Evolutionary conservation across 1,284 basidiomycete genomes (phyloP).

Genomic region (Leccinum subfulvum): DNA sequence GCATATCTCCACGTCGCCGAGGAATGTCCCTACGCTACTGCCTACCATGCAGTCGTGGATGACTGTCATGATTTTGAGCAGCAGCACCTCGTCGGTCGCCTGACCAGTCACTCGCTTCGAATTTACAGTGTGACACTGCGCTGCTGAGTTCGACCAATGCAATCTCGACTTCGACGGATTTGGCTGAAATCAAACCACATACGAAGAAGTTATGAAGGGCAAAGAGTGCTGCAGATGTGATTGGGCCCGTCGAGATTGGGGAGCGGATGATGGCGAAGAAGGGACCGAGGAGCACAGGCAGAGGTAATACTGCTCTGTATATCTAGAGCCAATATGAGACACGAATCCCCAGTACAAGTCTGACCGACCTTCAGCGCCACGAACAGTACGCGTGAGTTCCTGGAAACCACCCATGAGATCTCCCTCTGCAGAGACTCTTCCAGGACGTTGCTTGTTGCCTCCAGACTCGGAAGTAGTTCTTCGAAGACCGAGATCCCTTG

Average conservation of each 20-base stretch:
- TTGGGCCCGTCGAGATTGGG: constrained; percentile 89
- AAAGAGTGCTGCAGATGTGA: constrained; percentile 86
- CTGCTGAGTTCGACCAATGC: constrained; percentile 85
- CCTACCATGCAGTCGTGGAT: constrained; percentile 84
- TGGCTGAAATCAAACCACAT: constrained; percentile 68
- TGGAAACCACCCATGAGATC: constrained; percentile 91
- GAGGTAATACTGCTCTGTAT: constrained; percentile 46
- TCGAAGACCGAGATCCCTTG: constrained; percentile 71
- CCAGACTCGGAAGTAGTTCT: constrained; percentile 45
- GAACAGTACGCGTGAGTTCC: constrained; percentile 76
- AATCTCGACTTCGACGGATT: constrained; percentile 51
- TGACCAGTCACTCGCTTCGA: constrained; percentile 94
- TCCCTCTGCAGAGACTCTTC: constrained; percentile 58
- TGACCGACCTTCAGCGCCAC: constrained; percentile 71
- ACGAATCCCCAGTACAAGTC: constrained; percentile 6
- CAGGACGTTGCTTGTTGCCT: constrained; percentile 38
- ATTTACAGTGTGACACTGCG: constrained; percentile 94
- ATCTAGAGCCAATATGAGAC: constrained; percentile 44
- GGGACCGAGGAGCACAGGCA: constrained; percentile 69
- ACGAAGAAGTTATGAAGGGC: constrained; percentile 87
- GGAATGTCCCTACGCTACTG: constrained; percentile 53
- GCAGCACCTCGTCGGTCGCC: constrained; percentile 87
- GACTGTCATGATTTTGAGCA: constrained; percentile 89
- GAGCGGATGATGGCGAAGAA: constrained; percentile 95
- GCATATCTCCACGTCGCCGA: constrained; percentile 94